Base-by-base conservation (phyloP, 1,284 basidiomycete species). In the Cutaneotrichosporon curvatum region DNA sequence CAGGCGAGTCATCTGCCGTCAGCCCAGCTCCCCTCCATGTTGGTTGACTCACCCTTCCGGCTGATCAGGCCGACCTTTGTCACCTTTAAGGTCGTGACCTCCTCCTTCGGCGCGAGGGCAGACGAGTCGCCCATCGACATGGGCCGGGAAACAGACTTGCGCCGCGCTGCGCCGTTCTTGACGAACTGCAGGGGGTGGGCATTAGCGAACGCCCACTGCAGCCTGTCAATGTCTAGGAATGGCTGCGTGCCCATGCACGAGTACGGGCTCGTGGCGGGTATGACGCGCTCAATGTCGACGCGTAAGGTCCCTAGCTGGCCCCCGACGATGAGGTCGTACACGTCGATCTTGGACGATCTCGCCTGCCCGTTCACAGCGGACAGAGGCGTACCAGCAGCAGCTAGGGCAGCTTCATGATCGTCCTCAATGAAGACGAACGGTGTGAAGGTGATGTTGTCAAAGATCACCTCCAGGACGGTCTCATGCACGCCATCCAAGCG, bases 401-500 rank as follows among this genome's bases (percentile, higher is more conserved):
- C 52, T 4, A 54, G 43, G 2, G 46, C 37, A 2, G 52, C 52
- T 32, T 54, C 52, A 12, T 50, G 44, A 43, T 54, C 52, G 46
- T 54, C 52, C 37, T 54, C 52, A 25, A 96, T 85, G 62, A 92
- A 96, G 50, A 96, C 87, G 73, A 98, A 99, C 0, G 85, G 94
- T 37, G 84, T 88, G 71, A 85, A 91, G 19, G 89, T 83, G 46
- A 92, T 90, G 63, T 99, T 97, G 73, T 99, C 94, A 67, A 85
- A 98, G 63, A 94, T 90, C 57, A 86, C 90, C 65, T 94, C 90
- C 47, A 98, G 76, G 25, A 95, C 80, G 59, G 91, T 83, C 4
- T 81, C 77, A 15, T 81, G 76, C 16, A 95, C 80, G 11, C 90
- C 90, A n/a, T 89, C 85, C 52, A 94, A 77, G 43, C 80, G 77